Evolutionary conservation across 23 red algal species (phyloP).

Genomic region (Gracilaria domingensis): DNA sequence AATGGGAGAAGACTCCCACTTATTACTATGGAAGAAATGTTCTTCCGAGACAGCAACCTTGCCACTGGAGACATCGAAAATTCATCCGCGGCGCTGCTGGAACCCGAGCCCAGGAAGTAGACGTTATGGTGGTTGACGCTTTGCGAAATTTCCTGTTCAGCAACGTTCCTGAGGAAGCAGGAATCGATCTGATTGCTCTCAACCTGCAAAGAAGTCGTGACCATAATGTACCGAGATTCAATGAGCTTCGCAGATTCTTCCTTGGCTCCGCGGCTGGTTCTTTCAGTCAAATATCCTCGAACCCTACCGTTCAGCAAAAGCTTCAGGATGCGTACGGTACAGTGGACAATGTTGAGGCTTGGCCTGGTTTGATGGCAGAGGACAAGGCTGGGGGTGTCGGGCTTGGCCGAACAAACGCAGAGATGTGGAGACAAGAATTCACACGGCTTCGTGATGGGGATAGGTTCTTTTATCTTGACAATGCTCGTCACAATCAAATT

Average conservation of each 20-base stretch:
- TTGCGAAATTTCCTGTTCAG: conserved; percentile 71
- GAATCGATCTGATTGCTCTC: conserved; percentile 71
- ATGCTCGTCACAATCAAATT: conserved; percentile 37
- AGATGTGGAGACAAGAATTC: conserved; percentile 48
- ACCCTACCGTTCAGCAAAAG: background rate
- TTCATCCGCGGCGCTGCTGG: conserved; percentile 44
- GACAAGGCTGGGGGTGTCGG: conserved; percentile 15
- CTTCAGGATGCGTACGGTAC: conserved; percentile 37
- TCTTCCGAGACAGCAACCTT: conserved; percentile 16
- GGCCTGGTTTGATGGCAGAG: conserved; percentile 61
- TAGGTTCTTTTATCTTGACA: conserved; percentile 73
- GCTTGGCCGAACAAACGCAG: conserved; percentile 27
- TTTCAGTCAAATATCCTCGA: conserved; percentile 49
- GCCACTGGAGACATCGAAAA: conserved; percentile 4
- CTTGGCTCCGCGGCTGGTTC: background rate
- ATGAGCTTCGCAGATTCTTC: conserved; percentile 56
- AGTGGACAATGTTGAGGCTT: conserved; percentile 46
- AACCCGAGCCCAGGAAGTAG: conserved; percentile 49
- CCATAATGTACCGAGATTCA: conserved; percentile 50
- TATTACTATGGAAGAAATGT: conserved; percentile 32
- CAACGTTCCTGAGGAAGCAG: conserved; percentile 43
- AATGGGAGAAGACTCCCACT: conserved; percentile 9
- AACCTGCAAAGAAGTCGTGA: conserved; percentile 71
- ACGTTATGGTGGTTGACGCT: conserved; percentile 18
- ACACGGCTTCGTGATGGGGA: conserved; percentile 60